Conservation (phyloP, 352 stramenopile species). For the Thalassiosira hispida region DNA sequence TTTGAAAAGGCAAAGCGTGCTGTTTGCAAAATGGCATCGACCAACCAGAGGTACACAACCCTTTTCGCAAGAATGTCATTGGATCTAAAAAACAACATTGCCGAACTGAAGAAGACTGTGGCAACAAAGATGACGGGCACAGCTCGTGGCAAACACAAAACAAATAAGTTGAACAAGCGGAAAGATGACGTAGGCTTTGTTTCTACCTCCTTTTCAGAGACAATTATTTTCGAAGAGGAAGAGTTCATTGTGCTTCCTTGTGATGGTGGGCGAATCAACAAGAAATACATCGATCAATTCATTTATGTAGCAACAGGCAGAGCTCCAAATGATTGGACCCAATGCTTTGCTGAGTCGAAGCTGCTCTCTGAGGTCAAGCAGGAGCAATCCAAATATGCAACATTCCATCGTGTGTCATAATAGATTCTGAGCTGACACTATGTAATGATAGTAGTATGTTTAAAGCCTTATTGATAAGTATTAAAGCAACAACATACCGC, state of each 20-base stretch:
- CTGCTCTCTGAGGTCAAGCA: background rate
- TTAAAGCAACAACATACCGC: too few relatives aligned
- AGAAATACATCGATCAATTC: background rate
- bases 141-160: constrained; percentile 3
- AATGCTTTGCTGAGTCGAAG: constrained; percentile 6
- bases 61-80: background rate
- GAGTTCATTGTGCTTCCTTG: constrained; percentile 9
- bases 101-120: constrained; percentile 1
- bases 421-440: too few relatives aligned
- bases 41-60: constrained; percentile 1
- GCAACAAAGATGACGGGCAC: background rate
- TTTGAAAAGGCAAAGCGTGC: constrained; percentile 11
- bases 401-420: constrained; percentile 3
- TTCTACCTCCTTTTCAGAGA: background rate
- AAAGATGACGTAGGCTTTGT: constrained; percentile 1
- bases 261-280: background rate
- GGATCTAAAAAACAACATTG: constrained; percentile 8
- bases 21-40: constrained; percentile 14
- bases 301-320: constrained; percentile 11
- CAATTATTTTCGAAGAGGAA: background rate
- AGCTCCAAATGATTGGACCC: background rate
- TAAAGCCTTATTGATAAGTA: too few relatives aligned
- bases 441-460: too few relatives aligned
- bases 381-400: constrained; percentile 4
- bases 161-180: background rate